These are phyloP conservation scores for Talaromyces sp. DNA, from an alignment of 2,329 filamentous ascomycete genomes.

Conservation along the genomic window DNA sequence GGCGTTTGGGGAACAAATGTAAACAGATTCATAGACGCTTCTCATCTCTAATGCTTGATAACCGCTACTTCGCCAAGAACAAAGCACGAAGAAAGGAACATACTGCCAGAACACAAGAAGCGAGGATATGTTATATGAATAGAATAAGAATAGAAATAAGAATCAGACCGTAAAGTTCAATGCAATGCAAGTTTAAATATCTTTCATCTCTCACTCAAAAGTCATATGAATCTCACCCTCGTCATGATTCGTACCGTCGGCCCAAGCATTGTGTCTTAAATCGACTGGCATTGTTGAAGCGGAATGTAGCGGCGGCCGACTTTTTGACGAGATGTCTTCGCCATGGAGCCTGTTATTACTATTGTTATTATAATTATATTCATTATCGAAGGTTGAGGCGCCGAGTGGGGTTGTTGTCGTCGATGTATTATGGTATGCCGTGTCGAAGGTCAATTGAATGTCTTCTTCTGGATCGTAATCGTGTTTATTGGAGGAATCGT, in stretches of 20 bases:
- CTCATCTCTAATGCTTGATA: neutral
- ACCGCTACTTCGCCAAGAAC: neutral
- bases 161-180: neutral
- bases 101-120: neutral
- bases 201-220: constrained; percentile 59
- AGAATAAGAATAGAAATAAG: neutral
- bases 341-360: constrained; percentile 8
- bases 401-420: neutral
- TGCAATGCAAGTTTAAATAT: neutral
- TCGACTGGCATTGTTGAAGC: constrained; percentile 31
- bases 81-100: neutral
- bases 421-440: constrained; percentile 50
- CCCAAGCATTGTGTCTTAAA: constrained; percentile 62
- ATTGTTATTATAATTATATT: constrained; percentile 9
- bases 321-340: constrained; percentile 14
- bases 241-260: constrained; percentile 61
- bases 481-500: neutral
- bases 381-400: constrained; percentile 17
- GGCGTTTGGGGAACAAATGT: neutral
- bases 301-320: constrained; percentile 29
- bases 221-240: constrained; percentile 71
- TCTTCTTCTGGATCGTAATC: constrained; percentile 28
- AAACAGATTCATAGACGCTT: neutral
- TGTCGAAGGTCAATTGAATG: constrained; percentile 70
- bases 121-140: neutral